Base-by-base conservation (phyloP, 1,284 basidiomycete genomes). In the Leucoagaricus sp. region DNA sequence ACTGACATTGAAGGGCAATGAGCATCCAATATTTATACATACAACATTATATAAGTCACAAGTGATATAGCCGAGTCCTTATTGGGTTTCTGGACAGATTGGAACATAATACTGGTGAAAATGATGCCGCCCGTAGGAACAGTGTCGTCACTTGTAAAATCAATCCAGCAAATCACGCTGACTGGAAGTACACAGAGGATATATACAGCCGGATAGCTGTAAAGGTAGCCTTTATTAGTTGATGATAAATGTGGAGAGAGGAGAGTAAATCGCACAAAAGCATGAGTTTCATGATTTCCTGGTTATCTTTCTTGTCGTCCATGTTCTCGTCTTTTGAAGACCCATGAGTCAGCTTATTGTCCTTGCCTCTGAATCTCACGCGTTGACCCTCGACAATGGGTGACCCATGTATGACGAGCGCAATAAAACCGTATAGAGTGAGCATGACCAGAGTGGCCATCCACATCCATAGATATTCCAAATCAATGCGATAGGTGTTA, bases 381-480 rank as follows among this genome's bases (percentile, higher is more conserved):
- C 8, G 52, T 21, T 54, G 49, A 2, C 38, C 50, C 4, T 61
- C 61, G 25, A 66, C 26, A 19, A 57, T 50, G 4, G 64, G 21
- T 10, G 53, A 57, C 53, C 67, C 65, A 48, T 69, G 68, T 48
- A 79, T 63, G 12, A 77, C 73, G n/a, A 79, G 62, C 9, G 71
- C 71, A 29, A 77, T 69, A 19, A 74, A 67, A 6, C 72, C 62
- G 60, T 80, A 80, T 17, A 76, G 64, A 33, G 76, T 50, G 19
- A 78, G 64, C 63, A 76, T 77, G 8, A 73, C 60, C 41, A 74
- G 68, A 3, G 72, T 72, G 7, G 78, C 69, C 25, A 74, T 56
- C 76, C 77, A 81, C 64, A 81, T 67, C 77, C 78, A 81, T 26
- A 77, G 48, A 52, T 79, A 81, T 59, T 80, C 77, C 25, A 79